Evolutionary conservation across 805 yeast species (phyloP).

Genomic region (Wickerhamiella sergipiensis): DNA sequence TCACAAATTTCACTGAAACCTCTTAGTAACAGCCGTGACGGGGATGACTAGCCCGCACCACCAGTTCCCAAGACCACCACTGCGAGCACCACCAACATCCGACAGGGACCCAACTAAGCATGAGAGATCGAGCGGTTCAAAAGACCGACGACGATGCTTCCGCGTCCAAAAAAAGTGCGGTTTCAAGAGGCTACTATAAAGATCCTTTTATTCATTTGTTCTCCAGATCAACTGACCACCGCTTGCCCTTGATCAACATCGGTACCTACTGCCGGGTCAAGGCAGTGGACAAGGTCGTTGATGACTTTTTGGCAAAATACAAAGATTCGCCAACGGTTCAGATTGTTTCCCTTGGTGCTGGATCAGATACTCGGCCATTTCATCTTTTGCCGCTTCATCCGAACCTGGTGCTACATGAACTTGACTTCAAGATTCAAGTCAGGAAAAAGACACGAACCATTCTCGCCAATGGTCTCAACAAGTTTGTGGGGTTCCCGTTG

Average conservation of each 20-base stretch:
- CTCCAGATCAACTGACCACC: slow-evolving; percentile 19
- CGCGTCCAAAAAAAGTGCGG: slow-evolving; percentile 37
- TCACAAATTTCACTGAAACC: not conserved
- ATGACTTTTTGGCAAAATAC: slow-evolving; percentile 24
- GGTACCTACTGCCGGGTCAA: slow-evolving; percentile 44
- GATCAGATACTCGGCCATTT: slow-evolving; percentile 63
- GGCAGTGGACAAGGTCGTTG: slow-evolving; percentile 31
- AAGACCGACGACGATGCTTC: slow-evolving; percentile 52
- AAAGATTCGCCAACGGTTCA: slow-evolving; percentile 20
- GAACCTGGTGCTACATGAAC: slow-evolving; percentile 37
- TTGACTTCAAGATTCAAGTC: slow-evolving; percentile 48
- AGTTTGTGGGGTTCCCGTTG: slow-evolving; percentile 15
- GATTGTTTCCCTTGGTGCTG: slow-evolving; percentile 64
- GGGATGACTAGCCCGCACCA: no score
- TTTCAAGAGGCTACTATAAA: slow-evolving; percentile 29
- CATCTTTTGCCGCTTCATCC: slow-evolving; percentile 27
- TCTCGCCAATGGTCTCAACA: slow-evolving; percentile 21
- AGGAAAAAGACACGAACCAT: slow-evolving; percentile 40
- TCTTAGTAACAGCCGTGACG: no score
- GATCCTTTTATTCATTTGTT: slow-evolving; percentile 27
- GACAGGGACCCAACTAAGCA: not conserved
- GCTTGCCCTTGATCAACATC: slow-evolving; percentile 46
- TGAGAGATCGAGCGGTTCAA: slow-evolving; percentile 28
- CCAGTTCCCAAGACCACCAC: no score
- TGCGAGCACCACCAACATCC: no score